These are phyloP conservation scores for Blastobotrys chiropterorum DNA, from an alignment of 805 yeast species.

Conservation along the genomic window DNA sequence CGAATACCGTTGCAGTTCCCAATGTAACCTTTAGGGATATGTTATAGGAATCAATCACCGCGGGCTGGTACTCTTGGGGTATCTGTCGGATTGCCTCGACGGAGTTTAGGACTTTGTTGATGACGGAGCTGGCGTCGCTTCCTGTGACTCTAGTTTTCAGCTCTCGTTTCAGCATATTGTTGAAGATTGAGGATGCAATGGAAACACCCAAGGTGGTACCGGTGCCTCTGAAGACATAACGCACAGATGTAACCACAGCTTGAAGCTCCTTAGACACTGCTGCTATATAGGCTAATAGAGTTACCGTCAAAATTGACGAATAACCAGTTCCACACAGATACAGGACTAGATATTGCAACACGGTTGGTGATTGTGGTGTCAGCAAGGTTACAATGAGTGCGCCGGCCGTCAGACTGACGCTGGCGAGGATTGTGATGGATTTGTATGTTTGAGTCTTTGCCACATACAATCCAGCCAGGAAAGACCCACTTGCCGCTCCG, in stretches of 20 bases:
- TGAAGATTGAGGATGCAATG: constrained; percentile 60
- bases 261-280: constrained; percentile 64
- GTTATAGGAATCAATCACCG: constrained; percentile 40
- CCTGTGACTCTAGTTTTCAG: constrained; percentile 26
- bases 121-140: constrained; percentile 19
- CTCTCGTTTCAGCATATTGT: constrained; percentile 35
- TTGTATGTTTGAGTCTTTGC: constrained; percentile 60
- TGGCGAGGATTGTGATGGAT: constrained; percentile 38
- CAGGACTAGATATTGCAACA: constrained; percentile 39
- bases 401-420: constrained; percentile 44
- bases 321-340: constrained; percentile 59
- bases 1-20: not conserved
- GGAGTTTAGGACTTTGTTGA: constrained; percentile 41
- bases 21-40: not conserved
- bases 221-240: constrained; percentile 79
- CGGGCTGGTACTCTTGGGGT: constrained; percentile 39
- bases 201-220: constrained; percentile 81
- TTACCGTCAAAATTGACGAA: constrained; percentile 61
- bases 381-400: constrained; percentile 31
- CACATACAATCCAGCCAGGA: constrained; percentile 62
- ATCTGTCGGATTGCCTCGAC: constrained; percentile 45
- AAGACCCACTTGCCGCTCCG: constrained; percentile 62
- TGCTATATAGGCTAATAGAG: constrained; percentile 68
- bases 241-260: constrained; percentile 84
- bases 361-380: constrained; percentile 21